phyloP scores from a whole-genome alignment of 1,139 yeast genomes.

The Zygoascus meyerae region DNA sequence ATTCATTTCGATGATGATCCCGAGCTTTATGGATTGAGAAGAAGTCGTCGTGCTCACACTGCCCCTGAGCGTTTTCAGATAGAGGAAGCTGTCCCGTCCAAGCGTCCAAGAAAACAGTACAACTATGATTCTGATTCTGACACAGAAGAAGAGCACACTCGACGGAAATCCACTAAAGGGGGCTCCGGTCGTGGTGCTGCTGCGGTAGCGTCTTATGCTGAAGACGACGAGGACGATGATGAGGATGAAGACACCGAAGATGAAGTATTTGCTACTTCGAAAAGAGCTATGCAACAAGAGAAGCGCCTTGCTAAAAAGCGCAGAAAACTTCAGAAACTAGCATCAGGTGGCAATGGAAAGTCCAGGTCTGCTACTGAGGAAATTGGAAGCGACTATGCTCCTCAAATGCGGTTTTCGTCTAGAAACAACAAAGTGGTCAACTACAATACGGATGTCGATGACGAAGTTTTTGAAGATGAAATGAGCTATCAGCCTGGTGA shows the following conservation, averaged over 20 bases:
- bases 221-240: slow-evolving; percentile 27
- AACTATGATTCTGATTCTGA: slow-evolving; percentile 23
- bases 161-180: slow-evolving; percentile 12
- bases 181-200: slow-evolving; percentile 10
- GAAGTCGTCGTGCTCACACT: slow-evolving; percentile 69
- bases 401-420: slow-evolving; percentile 61
- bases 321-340: slow-evolving; percentile 23
- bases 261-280: slow-evolving; percentile 25
- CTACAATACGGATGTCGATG: slow-evolving; percentile 67
- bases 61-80: slow-evolving; percentile 43
- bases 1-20: slow-evolving; percentile 46
- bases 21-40: slow-evolving; percentile 84
- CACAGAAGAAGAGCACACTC: slow-evolving; percentile 19
- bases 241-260: slow-evolving; percentile 35
- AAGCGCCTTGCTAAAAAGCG: slow-evolving; percentile 18
- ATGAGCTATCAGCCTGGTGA: slow-evolving; percentile 22
- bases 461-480: slow-evolving; percentile 46
- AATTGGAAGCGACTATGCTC: slow-evolving; percentile 24
- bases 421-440: slow-evolving; percentile 68
- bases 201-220: slow-evolving; percentile 12
- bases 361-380: slow-evolving; percentile 13
- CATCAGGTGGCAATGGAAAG: slow-evolving; percentile 16
- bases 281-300: slow-evolving; percentile 17
- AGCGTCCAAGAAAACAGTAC: slow-evolving; percentile 10
- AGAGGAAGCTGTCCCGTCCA: slow-evolving; percentile 32